Evolutionary conservation across 2,329 filamentous ascomycete genomes (phyloP), one percentile per base, ranked within the genome.

Genomic region (Dissoconium aciculare): DNA sequence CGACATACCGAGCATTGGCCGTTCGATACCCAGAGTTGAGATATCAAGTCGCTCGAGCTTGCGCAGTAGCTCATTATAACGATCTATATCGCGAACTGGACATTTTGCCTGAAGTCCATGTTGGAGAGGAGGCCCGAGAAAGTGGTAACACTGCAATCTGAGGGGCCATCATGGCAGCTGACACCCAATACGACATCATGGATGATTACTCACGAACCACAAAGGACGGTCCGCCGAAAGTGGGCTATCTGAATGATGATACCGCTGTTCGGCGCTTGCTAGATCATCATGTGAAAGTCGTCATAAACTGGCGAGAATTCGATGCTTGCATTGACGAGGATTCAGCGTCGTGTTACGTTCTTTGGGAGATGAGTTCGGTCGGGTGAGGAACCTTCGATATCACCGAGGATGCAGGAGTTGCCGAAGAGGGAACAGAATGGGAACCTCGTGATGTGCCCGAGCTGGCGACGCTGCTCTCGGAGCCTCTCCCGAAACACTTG

Each of bases 71-170:
- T 2, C 54, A 55, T 2, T 59, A 59, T 26, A 32, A 29, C 4
- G 36, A 43, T 5, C 44, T 62, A 2, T 60, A 55, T 32, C 17
- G 37, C 1, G 53, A 59, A 31, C 48, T 60, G 2, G 38, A 55
- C 28, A 32, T 58, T 5, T 42, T 60, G 1, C 56, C 59, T 1
- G 57, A 61, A 17, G 45, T 52, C 4, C 45, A 48, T 17, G 51
- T 62, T 15, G 57, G 57, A 0, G 59, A 60, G 31, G 58, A 62
- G 35, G 57, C 57, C 5, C 44, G 52, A 4, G 53, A 59, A 10
- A 28, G 21, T 17, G 40, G 40, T 11, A 35, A 27, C 14, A n/a
- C 32, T 13, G 34, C 16, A 5, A 39, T 44, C 21, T 43, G 27
- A 17, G 30, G 40, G 2, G 11, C 28, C 13, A 53, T 60, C 14